phyloP scores from a whole-genome alignment of 106 monocot species.

The Dendrobium officinale region DNA sequence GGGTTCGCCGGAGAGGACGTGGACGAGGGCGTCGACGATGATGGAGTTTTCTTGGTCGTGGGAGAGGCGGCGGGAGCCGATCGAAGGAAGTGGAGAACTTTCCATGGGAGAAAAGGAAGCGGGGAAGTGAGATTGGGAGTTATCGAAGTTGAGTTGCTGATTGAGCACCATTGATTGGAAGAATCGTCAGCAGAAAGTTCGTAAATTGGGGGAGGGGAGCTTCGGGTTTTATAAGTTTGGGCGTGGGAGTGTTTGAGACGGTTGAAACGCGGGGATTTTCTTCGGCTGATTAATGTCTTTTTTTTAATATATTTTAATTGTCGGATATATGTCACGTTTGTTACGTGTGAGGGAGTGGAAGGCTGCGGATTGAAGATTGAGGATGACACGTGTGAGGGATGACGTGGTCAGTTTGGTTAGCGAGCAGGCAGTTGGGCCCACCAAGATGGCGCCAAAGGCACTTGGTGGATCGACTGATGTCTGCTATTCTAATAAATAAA shows the following conservation, averaged over 20 bases:
- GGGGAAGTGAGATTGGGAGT: not conserved
- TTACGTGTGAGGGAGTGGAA: not conserved
- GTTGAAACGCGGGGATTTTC: constrained; percentile 5
- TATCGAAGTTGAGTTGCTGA: not conserved
- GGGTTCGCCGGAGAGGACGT: not conserved
- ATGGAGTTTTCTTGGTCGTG: not conserved
- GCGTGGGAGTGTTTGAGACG: not conserved
- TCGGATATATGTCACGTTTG: not conserved
- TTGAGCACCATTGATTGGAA: not conserved
- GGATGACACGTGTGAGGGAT: not conserved
- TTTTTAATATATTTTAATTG: too few relatives aligned
- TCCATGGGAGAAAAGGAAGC: not conserved
- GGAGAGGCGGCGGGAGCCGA: not conserved
- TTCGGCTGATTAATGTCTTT: too few relatives aligned
- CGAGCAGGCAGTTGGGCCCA: too few relatives aligned
- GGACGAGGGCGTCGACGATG: not conserved
- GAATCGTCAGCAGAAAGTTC: not conserved
- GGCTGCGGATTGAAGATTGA: not conserved
- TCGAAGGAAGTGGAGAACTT: not conserved
- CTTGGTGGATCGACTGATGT: too few relatives aligned
- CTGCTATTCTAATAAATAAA: too few relatives aligned
- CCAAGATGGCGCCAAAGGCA: too few relatives aligned
- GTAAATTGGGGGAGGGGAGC: not conserved
- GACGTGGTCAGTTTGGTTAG: not conserved
- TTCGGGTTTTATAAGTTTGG: not conserved